A percentile compares a stretch with the other conserved stretches of the same genome.
Conservation (phyloP, 305 asterid species). For the Solanum aculeatissimum region DNA sequence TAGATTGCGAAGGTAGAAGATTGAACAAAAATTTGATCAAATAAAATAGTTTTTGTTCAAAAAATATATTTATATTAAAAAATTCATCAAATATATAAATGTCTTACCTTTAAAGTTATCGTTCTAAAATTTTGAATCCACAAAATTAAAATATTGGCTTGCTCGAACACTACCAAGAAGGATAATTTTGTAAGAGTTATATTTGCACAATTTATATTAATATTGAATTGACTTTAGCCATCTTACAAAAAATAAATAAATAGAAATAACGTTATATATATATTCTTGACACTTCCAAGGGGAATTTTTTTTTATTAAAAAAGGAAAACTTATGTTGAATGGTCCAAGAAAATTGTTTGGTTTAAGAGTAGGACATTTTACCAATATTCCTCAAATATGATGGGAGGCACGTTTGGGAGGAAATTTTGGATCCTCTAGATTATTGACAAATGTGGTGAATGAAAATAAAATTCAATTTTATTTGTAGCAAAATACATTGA, state of each 20-base stretch:
- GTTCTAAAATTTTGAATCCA: neutral
- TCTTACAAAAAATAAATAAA: neutral
- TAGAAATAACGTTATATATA: neutral
- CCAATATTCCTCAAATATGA: neutral
- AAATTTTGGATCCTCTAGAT: neutral
- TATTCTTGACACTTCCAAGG: neutral
- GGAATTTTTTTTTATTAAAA: neutral
- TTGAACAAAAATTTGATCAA: neutral
- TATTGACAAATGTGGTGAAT: neutral
- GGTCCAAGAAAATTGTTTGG: neutral
- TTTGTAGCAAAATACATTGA: neutral
- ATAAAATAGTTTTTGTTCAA: neutral
- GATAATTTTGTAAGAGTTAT: neutral
- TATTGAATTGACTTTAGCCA: neutral
- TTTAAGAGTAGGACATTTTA: constrained; percentile 1
- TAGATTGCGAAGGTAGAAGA: neutral
- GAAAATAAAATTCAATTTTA: neutral
- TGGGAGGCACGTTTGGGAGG: constrained; percentile 1
- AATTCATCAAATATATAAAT: neutral
- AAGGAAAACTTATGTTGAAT: neutral
- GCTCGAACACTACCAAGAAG: neutral
- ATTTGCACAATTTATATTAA: neutral
- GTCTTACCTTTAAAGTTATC: neutral
- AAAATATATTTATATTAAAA: neutral
- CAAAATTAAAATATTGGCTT: neutral